A percentile compares a stretch with the other conserved stretches of the same genome.
These are phyloP conservation scores for Cyclotella sp. DNA, from an alignment of 108 stramenopile species.

Conservation along the genomic window DNA sequence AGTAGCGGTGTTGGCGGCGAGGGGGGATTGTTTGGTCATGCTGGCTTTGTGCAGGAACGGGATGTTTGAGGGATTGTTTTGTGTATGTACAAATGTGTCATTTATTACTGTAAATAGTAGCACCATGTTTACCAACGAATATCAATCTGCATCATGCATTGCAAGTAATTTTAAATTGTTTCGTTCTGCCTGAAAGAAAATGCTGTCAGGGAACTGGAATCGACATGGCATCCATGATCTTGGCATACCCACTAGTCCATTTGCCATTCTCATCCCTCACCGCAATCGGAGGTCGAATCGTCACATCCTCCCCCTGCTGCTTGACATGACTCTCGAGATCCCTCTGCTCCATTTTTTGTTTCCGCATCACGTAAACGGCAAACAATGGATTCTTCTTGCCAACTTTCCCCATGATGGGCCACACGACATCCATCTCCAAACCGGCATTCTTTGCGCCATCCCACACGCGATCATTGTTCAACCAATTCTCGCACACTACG, in stretches of 20 bases:
- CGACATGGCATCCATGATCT: slow-evolving; percentile 55
- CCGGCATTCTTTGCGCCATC: slow-evolving; percentile 45
- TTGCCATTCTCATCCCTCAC: slow-evolving; percentile 52
- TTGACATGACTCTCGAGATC: background rate
- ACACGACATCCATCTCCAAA: slow-evolving; percentile 30
- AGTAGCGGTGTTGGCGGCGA: background rate
- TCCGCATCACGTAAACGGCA: slow-evolving; percentile 65
- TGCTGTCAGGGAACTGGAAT: slow-evolving; percentile 41
- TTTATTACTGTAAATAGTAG: background rate
- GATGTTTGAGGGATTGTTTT: background rate
- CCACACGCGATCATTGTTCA: slow-evolving; percentile 60
- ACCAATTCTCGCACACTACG: slow-evolving; percentile 73
- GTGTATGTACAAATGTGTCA: no score
- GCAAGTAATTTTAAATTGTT: no score
- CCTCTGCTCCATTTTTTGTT: background rate
- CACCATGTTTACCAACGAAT: background rate
- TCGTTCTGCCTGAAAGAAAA: no score
- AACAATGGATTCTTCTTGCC: slow-evolving; percentile 48
- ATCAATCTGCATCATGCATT: no score
- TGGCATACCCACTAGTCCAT: slow-evolving; percentile 57
- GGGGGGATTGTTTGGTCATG: slow-evolving; percentile 31
- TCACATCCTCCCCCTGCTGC: background rate
- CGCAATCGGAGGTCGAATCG: slow-evolving; percentile 22
- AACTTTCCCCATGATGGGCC: slow-evolving; percentile 45
- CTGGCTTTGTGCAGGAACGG: slow-evolving; percentile 20